A percentile compares a stretch with the other conserved stretches of the same genome.
phyloP scores from a whole-genome alignment of 441 rosid species.

The Pelargonium myrrhifolium region DNA sequence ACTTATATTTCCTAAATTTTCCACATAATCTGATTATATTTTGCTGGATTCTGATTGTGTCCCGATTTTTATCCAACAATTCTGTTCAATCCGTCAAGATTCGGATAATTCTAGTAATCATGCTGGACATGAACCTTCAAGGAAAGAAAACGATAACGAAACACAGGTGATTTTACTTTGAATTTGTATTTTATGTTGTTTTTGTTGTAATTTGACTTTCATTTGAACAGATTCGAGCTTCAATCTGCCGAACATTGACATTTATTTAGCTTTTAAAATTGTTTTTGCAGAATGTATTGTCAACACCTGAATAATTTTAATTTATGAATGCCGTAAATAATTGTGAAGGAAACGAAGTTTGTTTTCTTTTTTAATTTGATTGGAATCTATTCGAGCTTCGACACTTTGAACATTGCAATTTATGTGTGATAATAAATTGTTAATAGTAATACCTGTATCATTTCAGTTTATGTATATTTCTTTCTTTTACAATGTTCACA shows the following conservation, averaged over 20 bases:
- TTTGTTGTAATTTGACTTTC: neutral
- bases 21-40: slow-evolving; percentile 2
- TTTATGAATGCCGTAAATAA: too few species aligned
- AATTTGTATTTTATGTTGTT: neutral
- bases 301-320: neutral
- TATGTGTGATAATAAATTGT: too few species aligned
- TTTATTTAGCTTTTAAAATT: too few species aligned
- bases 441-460: too few species aligned
- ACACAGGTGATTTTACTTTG: slow-evolving; percentile 36
- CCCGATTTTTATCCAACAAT: neutral
- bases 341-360: too few species aligned
- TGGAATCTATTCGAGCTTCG: too few species aligned
- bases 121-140: slow-evolving; percentile 17
- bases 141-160: slow-evolving; percentile 26
- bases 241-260: too few species aligned
- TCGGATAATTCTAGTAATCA: slow-evolving; percentile 26
- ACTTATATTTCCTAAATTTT: neutral
- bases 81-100: slow-evolving; percentile 40
- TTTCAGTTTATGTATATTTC: too few species aligned
- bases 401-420: too few species aligned
- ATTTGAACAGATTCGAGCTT: too few species aligned
- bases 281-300: neutral
- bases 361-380: too few species aligned
- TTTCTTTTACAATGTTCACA: too few species aligned
- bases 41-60: slow-evolving; percentile 10